Base-by-base conservation (phyloP, 495 filamentous ascomycete genomes). In the Aspergillus kassunensis region DNA sequence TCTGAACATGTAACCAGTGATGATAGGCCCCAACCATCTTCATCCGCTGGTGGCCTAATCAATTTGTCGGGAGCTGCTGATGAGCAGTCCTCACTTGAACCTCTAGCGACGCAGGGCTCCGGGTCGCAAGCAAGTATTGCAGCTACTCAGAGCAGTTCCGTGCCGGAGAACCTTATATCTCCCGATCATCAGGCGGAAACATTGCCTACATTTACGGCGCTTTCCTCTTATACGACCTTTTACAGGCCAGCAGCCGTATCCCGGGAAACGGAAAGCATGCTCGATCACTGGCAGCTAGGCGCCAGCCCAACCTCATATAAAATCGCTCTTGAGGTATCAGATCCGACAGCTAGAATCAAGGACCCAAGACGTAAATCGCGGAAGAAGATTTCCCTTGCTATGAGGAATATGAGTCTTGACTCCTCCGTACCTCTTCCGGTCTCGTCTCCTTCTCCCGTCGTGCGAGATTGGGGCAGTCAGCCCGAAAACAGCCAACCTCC, bases 201-300 rank as follows among this genome's bases (percentile, higher is more conserved):
- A 13, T 27, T 30, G 8, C 49, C 54, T 30, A 24, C 57, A 0
- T 66, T 65, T 36, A 49, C 56, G 36, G 59, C 43, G 23, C 59
- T 79, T 15, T 62, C 67, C 13, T 51, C 62, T 30, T 67, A 71
- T 30, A 65, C 65, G 1, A 63, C 37, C 0, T 65, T 74, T 30
- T 61, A 56, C 21, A 30, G 49, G 2, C 57, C 63, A 24, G 62
- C 62, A 13, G 23, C 62, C 18, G 41, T 64, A 33, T 53, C 67
- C 6, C 57, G 43, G 13, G 67, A 59, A 12, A 56, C 67, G 20
- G 46, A 57, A 23, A 64, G 54, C 25, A 54, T 79, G n/a, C 62
- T 80, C 0, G 59, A 65, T 6, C 69, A 77, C 16, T 80, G 77
- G 77, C 33, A 61, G 19, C 37, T 61, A 2, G 76, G 75, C 9